Percentiles rank a stretch among this genome's conserved stretches.
phyloP scores from a whole-genome alignment of 176 grass and related monocot species.

The Triticum aestivum region IWGSC_CS_RefSeq_v2.1 NC_057812.1:583261934-583262433 shows the following conservation, averaged over 20 bases:
- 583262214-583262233: conserved; percentile 40
- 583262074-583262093: conserved; percentile 7
- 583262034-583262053: conserved; percentile 19
- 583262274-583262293: not conserved
- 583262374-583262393: not conserved
- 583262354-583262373: not conserved
- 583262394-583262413: not conserved
- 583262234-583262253: not conserved
- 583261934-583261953: not conserved
- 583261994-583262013: conserved; percentile 45
- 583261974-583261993: conserved; percentile 46
- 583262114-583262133: conserved; percentile 42
- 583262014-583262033: conserved; percentile 36
- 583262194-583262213: conserved; percentile 36
- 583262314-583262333: too few relatives aligned
- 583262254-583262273: conserved; percentile 7
- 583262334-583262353: not conserved
- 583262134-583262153: conserved; percentile 15
- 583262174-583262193: conserved; percentile 32
- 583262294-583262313: not conserved
- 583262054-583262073: conserved; percentile 17
- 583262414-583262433: not conserved
- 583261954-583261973: conserved; percentile 19
- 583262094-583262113: conserved; percentile 34
- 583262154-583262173: conserved; percentile 31